Conservation (phyloP, 768 basidiomycete species). For the Exidia glandulosa region DNA sequence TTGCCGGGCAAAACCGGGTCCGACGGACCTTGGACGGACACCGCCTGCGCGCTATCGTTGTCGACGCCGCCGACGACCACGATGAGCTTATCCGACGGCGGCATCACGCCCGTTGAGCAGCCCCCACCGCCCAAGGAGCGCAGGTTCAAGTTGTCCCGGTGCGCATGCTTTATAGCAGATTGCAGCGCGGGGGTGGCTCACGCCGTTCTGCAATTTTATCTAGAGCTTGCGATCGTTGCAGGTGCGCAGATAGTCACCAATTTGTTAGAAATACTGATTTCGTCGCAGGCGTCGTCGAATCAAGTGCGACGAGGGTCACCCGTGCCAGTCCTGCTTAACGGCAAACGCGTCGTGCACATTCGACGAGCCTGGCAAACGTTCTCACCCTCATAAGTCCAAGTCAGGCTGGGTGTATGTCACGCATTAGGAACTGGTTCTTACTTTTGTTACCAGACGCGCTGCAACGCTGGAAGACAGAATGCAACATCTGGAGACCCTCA, state of each 20-base stretch:
- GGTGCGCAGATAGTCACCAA: conserved; percentile 42
- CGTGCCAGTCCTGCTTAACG: conserved; percentile 78
- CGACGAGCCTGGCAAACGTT: conserved; percentile 77
- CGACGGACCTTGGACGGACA: too few relatives aligned
- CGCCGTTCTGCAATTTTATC: conserved; percentile 6
- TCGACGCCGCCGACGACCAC: too few relatives aligned
- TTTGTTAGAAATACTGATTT: background rate
- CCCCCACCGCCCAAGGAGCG: conserved; percentile 44
- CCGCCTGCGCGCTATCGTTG: too few relatives aligned
- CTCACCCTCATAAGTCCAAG: conserved; percentile 84
- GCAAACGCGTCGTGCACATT: conserved; percentile 77
- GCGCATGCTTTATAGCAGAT: conserved; percentile 12
- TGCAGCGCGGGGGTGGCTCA: background rate
- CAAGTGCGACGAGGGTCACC: conserved; percentile 83
- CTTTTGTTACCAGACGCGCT: conserved; percentile 40
- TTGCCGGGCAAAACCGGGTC: too few relatives aligned
- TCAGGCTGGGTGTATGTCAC: conserved; percentile 25
- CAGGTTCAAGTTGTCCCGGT: conserved; percentile 84
- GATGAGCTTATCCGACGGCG: too few relatives aligned
- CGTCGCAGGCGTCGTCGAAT: conserved; percentile 59
- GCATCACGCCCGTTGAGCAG: too few relatives aligned
- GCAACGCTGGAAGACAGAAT: conserved; percentile 80
- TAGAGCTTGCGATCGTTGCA: conserved; percentile 85
- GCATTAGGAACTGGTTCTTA: conserved; percentile 4
- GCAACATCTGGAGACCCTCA: conserved; percentile 77